phyloP scores from a whole-genome alignment of 805 yeast species.

The Yamadazyma paraphyllophila region DNA sequence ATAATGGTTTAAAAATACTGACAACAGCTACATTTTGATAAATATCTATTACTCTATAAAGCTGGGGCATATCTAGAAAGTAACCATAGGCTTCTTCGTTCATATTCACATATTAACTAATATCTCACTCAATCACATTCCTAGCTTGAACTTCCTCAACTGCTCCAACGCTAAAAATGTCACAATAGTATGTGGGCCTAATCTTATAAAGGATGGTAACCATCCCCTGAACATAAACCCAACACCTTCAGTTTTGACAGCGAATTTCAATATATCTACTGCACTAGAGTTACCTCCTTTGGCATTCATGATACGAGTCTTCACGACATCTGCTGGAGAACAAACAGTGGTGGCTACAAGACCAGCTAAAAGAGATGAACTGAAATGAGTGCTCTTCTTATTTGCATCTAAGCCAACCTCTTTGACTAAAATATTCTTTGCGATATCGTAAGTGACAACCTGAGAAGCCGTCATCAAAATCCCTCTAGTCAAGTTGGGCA shows the following conservation, averaged over 20 bases:
- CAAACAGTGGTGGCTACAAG: slow-evolving; percentile 88
- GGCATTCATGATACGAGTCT: slow-evolving; percentile 82
- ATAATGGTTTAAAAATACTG: too few relatives aligned
- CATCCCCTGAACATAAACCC: slow-evolving; percentile 87
- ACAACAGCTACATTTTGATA: not conserved
- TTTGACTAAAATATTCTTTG: slow-evolving; percentile 59
- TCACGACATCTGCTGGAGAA: slow-evolving; percentile 89
- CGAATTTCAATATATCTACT: slow-evolving; percentile 46
- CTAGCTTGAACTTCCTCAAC: slow-evolving; percentile 52
- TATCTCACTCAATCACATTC: slow-evolving; percentile 45
- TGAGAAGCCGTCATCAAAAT: slow-evolving; percentile 88
- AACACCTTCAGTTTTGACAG: slow-evolving; percentile 68
- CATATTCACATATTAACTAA: too few relatives aligned
- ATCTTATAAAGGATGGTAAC: slow-evolving; percentile 81
- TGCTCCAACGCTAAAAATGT: slow-evolving; percentile 70
- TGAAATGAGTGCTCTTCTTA: slow-evolving; percentile 68
- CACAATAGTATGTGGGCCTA: slow-evolving; percentile 79
- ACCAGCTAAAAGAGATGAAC: slow-evolving; percentile 79
- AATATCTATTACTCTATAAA: not conserved
- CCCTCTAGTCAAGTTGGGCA: slow-evolving; percentile 78
- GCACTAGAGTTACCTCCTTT: slow-evolving; percentile 47
- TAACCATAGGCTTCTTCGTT: not conserved
- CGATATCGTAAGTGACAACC: slow-evolving; percentile 81
- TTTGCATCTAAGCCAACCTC: slow-evolving; percentile 51
- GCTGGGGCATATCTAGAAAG: not conserved